phyloP scores from a whole-genome alignment of 1,284 basidiomycete species.

The Cutaneotrichosporon arboriforme region DNA sequence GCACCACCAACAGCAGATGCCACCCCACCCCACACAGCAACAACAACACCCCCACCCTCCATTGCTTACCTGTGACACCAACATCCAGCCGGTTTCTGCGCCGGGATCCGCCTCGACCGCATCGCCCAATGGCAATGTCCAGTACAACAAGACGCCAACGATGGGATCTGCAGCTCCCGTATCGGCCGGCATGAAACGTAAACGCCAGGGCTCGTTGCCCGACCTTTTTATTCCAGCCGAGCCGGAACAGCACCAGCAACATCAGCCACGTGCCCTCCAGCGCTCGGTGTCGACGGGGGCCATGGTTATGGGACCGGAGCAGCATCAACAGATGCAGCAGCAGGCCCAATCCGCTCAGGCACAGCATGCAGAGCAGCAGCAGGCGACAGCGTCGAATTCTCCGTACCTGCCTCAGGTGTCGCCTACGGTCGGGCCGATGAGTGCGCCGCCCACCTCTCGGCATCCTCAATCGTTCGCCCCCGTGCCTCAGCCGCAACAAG shows the following conservation, averaged over 20 bases:
- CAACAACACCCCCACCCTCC: conserved; percentile 4
- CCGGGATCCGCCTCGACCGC: not conserved
- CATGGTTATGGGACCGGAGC: not conserved
- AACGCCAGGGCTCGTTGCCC: conserved; percentile 18
- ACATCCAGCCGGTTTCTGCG: not conserved
- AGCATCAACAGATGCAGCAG: not conserved
- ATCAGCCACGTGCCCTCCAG: conserved; percentile 9
- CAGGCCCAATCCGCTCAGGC: not conserved
- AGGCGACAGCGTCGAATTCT: conserved; percentile 4
- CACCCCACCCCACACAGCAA: not conserved
- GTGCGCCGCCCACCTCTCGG: conserved; percentile 9
- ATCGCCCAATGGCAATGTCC: not conserved
- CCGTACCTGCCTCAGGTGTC: conserved; percentile 9
- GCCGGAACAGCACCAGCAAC: not conserved
- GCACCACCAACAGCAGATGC: not conserved
- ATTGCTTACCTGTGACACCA: not conserved
- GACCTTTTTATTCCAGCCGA: conserved; percentile 10
- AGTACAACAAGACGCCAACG: not conserved
- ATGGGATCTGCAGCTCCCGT: not conserved
- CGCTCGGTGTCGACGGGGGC: conserved; percentile 16
- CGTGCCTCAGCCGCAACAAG: conserved; percentile 1
- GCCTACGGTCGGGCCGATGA: conserved; percentile 10
- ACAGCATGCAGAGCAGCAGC: not conserved
- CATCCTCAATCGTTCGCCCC: conserved; percentile 14
- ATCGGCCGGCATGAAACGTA: conserved; percentile 5